These are phyloP conservation scores for Acacia pycnantha DNA, from an alignment of 331 rosid genomes.

Conservation along the genomic window DNA sequence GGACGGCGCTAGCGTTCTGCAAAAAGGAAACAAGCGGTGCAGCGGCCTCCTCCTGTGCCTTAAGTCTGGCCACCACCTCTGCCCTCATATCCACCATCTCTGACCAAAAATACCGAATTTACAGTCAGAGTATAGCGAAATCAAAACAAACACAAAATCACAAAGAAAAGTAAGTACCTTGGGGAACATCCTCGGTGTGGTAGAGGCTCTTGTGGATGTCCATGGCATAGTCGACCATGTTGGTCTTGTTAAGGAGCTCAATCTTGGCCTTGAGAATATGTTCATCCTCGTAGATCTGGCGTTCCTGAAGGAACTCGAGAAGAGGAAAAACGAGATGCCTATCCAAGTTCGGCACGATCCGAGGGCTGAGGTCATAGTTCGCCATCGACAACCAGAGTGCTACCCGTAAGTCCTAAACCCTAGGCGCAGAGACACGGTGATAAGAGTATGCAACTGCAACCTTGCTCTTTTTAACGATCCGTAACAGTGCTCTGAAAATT, in stretches of 20 bases:
- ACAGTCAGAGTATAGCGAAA: not conserved
- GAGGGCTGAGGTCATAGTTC: conserved; percentile 76
- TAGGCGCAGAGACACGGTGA: not conserved
- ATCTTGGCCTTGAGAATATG: conserved; percentile 89
- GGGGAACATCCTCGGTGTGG: conserved; percentile 79
- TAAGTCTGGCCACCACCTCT: conserved; percentile 68
- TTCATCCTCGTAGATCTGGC: conserved; percentile 64
- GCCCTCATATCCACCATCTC: conserved; percentile 79
- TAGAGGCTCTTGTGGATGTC: conserved; percentile 90
- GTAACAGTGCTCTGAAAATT: no score
- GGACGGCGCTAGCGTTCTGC: conserved; percentile 41
- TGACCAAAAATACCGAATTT: conserved; percentile 1
- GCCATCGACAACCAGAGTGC: conserved; percentile 52
- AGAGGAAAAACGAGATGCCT: conserved; percentile 85
- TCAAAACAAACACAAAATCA: not conserved
- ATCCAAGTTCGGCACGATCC: conserved; percentile 80
- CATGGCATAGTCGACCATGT: conserved; percentile 98
- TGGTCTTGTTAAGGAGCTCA: conserved; percentile 87
- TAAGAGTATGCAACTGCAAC: not conserved
- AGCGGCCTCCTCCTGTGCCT: conserved; percentile 72
- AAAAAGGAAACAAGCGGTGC: conserved; percentile 46
- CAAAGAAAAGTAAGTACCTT: not conserved
- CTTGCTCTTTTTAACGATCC: not conserved
- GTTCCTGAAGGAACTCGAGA: conserved; percentile 86
- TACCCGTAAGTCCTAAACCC: not conserved